Conservation (phyloP, 1,284 basidiomycete species). For the Pascua guehoae region DNA sequence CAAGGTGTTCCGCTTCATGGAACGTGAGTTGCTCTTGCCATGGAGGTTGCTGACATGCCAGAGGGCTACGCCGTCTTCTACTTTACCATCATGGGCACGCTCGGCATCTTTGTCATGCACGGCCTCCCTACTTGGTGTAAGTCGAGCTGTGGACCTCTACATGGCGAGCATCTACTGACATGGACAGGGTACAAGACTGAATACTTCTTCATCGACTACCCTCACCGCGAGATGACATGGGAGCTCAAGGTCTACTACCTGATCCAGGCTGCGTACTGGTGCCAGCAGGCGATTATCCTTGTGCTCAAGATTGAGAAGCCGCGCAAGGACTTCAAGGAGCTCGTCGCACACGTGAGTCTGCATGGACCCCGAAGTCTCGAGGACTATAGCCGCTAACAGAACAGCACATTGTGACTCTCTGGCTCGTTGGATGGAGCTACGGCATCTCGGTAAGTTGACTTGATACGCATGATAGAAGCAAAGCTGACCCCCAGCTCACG, state of each 20-base stretch:
- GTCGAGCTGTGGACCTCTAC: constrained; percentile 69
- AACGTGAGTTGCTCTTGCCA: constrained; percentile 52
- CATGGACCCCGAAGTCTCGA: no score
- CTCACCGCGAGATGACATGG: constrained; percentile 81
- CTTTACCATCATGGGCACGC: constrained; percentile 64
- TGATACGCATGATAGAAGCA: constrained; percentile 38
- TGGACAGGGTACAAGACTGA: constrained; percentile 66
- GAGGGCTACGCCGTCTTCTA: constrained; percentile 81
- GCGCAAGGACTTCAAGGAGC: constrained; percentile 83
- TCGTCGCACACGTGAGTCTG: constrained; percentile 59
- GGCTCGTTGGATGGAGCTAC: constrained; percentile 94
- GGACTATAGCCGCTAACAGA: constrained; percentile 6
- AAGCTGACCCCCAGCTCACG: constrained; percentile 54
- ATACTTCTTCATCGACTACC: constrained; percentile 81
- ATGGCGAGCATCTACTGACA: background rate
- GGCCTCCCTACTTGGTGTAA: constrained; percentile 49
- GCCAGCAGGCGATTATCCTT: constrained; percentile 86
- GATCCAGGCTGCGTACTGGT: constrained; percentile 85
- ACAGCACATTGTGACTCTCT: constrained; percentile 90
- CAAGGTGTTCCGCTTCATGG: constrained; percentile 79
- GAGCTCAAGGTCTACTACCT: constrained; percentile 90
- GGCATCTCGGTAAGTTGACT: constrained; percentile 55
- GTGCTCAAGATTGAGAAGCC: constrained; percentile 85
- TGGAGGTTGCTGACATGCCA: constrained; percentile 8
- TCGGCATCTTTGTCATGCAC: constrained; percentile 56